Evolutionary conservation across 345 rosid genomes (phyloP).

Genomic region (Brassica incana): DNA sequence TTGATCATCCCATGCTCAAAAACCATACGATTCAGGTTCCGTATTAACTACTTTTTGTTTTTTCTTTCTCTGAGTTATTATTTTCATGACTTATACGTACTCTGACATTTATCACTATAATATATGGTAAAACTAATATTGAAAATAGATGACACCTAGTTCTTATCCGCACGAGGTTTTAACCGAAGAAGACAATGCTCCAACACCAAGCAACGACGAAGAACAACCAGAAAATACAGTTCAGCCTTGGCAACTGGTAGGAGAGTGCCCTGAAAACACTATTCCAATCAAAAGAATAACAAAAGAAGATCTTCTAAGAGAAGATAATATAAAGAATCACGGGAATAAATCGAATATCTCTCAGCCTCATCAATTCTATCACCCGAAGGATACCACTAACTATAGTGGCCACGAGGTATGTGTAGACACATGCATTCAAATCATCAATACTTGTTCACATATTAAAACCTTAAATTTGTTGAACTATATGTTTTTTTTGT

Average conservation of each 20-base stretch:
- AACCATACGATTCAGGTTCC: constrained; percentile 13
- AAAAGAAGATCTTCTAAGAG: constrained; percentile 8
- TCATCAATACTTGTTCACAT: background rate
- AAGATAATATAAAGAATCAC: background rate
- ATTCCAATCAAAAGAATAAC: constrained; percentile 11
- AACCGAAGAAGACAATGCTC: background rate
- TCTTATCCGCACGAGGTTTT: background rate
- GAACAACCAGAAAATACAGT: background rate
- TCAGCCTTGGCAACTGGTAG: background rate
- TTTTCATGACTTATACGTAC: background rate
- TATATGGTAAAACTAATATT: background rate
- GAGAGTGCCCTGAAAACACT: constrained; percentile 4
- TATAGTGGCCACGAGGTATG: constrained; percentile 5
- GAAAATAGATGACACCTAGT: constrained; percentile 3
- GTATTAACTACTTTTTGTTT: no score
- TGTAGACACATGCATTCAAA: background rate
- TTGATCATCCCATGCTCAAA: constrained; percentile 13
- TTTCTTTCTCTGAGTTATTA: background rate
- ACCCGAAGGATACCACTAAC: background rate
- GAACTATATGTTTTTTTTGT: background rate
- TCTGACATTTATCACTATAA: background rate
- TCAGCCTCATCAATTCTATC: constrained; percentile 3
- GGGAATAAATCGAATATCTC: constrained; percentile 5
- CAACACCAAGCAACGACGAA: background rate
- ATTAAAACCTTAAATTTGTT: background rate